Evolutionary conservation across 768 basidiomycete genomes (phyloP).

Genomic region (Sistotremastrum niveocremeum): DNA sequence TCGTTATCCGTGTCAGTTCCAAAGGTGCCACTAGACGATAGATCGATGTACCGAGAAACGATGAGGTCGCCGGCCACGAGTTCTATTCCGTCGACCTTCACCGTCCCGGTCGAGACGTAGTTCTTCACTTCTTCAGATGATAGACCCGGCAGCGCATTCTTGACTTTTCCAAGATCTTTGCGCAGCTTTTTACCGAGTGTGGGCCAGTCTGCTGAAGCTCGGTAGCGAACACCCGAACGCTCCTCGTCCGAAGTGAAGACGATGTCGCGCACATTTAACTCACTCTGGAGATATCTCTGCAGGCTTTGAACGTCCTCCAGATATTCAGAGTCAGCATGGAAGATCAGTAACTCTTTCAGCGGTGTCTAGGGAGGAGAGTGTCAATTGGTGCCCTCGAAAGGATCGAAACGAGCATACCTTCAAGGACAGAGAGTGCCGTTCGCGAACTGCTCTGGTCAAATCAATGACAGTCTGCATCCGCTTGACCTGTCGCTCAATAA

Average conservation of each 20-base stretch:
- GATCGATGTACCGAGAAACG: conserved; percentile 83
- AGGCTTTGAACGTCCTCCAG: conserved; percentile 75
- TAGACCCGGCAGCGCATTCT: conserved; percentile 71
- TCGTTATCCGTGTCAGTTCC: conserved; percentile 75
- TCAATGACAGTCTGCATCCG: conserved; percentile 95
- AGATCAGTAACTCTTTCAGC: conserved; percentile 81
- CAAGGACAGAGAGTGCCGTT: conserved; percentile 71
- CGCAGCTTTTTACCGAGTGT: conserved; percentile 87
- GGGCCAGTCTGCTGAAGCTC: conserved; percentile 89
- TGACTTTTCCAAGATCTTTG: conserved; percentile 81
- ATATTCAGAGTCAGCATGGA: conserved; percentile 79
- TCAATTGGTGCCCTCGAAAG: background rate
- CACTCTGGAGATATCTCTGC: conserved; percentile 80
- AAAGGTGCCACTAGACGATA: conserved; percentile 52
- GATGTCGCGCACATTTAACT: conserved; percentile 88
- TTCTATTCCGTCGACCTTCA: conserved; percentile 81
- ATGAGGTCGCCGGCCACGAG: conserved; percentile 83
- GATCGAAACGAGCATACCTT: conserved; percentile 46
- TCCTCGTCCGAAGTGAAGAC: conserved; percentile 82
- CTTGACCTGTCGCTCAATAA: conserved; percentile 88
- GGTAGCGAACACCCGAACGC: conserved; percentile 78
- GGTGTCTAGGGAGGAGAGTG: conserved; percentile 47
- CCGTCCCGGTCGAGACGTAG: conserved; percentile 60
- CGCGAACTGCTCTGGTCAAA: conserved; percentile 76
- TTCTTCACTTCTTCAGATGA: conserved; percentile 71